Conservation (phyloP, 2,329 filamentous ascomycete genomes). For the Bisporella sp. region DNA sequence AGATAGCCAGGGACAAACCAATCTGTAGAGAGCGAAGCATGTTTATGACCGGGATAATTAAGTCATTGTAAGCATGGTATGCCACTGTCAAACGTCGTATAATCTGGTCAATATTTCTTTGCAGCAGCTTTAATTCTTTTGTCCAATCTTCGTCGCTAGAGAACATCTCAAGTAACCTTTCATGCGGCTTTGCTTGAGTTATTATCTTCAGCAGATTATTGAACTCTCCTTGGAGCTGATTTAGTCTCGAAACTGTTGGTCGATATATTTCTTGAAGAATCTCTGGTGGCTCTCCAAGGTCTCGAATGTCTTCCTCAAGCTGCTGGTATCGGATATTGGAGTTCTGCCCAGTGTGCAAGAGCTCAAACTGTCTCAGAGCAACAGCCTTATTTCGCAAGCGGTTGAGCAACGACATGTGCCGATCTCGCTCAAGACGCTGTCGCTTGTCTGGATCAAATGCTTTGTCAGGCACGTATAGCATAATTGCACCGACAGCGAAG, state of each 20-base stretch:
- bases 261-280: slow-evolving; percentile 63
- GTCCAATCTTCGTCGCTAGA: slow-evolving; percentile 33
- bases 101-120: slow-evolving; percentile 58
- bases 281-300: slow-evolving; percentile 60
- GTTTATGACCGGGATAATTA: slow-evolving; percentile 69
- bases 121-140: slow-evolving; percentile 34
- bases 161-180: slow-evolving; percentile 15
- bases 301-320: slow-evolving; percentile 52
- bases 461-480: slow-evolving; percentile 78
- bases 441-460: slow-evolving; percentile 74
- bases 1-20: slow-evolving; percentile 57
- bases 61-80: slow-evolving; percentile 78
- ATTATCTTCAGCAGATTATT: slow-evolving; percentile 58
- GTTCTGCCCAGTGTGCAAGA: slow-evolving; percentile 57
- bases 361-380: slow-evolving; percentile 59
- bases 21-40: slow-evolving; percentile 74
- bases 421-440: slow-evolving; percentile 56
- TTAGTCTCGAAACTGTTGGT: slow-evolving; percentile 60
- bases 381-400: slow-evolving; percentile 50
- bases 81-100: slow-evolving; percentile 60
- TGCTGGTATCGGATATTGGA: slow-evolving; percentile 60
- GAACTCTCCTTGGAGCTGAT: slow-evolving; percentile 75
- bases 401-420: slow-evolving; percentile 48
- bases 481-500: slow-evolving; percentile 66
- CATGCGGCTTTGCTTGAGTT: slow-evolving; percentile 14